Conservation (phyloP, 306 rosid species). For the Inga oerstediana region DNA sequence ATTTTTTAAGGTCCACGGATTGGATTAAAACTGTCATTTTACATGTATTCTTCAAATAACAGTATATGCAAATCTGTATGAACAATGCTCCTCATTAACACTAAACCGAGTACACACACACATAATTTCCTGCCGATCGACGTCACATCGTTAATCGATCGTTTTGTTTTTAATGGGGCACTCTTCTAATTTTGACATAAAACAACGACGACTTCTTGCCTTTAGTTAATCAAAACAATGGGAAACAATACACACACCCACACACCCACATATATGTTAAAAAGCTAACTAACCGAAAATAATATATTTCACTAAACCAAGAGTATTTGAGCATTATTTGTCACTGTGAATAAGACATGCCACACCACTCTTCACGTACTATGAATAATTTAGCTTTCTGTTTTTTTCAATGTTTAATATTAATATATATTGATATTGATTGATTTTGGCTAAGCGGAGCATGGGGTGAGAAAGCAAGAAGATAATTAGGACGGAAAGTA, state of each 20-base stretch:
- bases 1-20: too few species aligned
- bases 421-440: background rate
- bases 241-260: too few species aligned
- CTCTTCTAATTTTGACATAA: background rate
- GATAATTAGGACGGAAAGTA: background rate
- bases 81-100: background rate
- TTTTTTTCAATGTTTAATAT: background rate
- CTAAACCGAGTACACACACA: background rate
- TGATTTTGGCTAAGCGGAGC: background rate
- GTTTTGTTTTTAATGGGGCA: background rate
- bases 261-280: too few species aligned
- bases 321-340: background rate
- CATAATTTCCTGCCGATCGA: too few species aligned
- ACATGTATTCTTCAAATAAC: too few species aligned
- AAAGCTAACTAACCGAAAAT: background rate
- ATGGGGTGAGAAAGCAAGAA: background rate
- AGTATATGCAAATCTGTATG: too few species aligned
- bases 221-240: background rate
- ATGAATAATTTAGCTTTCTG: background rate
- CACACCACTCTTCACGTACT: background rate
- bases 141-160: too few species aligned
- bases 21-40: too few species aligned
- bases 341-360: background rate
- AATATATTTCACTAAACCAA: too few species aligned
- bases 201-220: too few species aligned